These are phyloP conservation scores for Stentor coeruleus DNA, from an alignment of 73 alveolate genomes.

Conservation along the genomic window DNA sequence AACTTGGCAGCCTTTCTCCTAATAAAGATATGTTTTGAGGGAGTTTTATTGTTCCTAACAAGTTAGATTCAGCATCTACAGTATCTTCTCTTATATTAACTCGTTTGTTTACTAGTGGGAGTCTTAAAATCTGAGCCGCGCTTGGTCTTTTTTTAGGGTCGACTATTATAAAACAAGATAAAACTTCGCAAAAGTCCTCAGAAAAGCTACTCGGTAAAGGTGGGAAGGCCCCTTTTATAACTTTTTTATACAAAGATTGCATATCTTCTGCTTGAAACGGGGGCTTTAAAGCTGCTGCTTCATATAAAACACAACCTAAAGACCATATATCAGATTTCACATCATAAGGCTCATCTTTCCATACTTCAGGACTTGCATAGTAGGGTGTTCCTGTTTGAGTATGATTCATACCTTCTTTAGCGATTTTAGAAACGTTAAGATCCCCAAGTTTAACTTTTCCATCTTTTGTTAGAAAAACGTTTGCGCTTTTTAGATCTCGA, in stretches of 20 bases:
- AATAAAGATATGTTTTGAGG: slow-evolving; percentile 57
- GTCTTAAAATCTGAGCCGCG: neutral
- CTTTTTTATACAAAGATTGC: slow-evolving; percentile 48
- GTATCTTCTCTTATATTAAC: slow-evolving; percentile 11
- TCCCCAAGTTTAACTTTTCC: slow-evolving; percentile 68
- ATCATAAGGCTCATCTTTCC: slow-evolving; percentile 79
- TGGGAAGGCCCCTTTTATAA: slow-evolving; percentile 38
- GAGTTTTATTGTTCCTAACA: slow-evolving; percentile 58
- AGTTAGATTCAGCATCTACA: neutral
- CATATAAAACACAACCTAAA: slow-evolving; percentile 62
- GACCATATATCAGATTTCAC: slow-evolving; percentile 69
- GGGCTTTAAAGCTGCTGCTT: slow-evolving; percentile 48
- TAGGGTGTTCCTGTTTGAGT: slow-evolving; percentile 74
- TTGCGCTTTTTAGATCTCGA: slow-evolving; percentile 79
- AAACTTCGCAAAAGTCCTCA: slow-evolving; percentile 27
- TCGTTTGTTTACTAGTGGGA: neutral
- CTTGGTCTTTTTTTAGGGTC: slow-evolving; percentile 22
- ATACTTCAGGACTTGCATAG: slow-evolving; percentile 79
- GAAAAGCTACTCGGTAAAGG: slow-evolving; percentile 33
- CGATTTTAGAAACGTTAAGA: slow-evolving; percentile 71
- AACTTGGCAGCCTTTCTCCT: slow-evolving; percentile 61
- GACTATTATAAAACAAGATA: neutral
- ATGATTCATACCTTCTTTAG: slow-evolving; percentile 55
- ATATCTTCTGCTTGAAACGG: slow-evolving; percentile 57
- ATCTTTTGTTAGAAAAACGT: slow-evolving; percentile 59